Evolutionary conservation across 2,329 filamentous ascomycete species (phyloP).

Genomic region (Triangularia verruculosa): DNA sequence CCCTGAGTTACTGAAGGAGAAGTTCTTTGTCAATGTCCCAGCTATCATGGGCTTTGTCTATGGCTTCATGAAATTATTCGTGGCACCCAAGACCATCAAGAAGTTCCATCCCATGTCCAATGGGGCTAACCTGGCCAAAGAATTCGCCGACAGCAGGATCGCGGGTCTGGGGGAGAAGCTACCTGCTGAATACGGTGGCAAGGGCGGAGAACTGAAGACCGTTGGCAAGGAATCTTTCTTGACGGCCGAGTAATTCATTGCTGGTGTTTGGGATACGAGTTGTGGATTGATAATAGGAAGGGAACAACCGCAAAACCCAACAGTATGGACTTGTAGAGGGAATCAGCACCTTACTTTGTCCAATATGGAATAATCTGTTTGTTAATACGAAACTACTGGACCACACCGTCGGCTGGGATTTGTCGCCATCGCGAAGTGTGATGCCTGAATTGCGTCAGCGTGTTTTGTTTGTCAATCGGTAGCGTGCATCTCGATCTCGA

Average conservation of each 20-base stretch:
- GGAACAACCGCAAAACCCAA: no score
- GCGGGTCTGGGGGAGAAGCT: slow-evolving; percentile 59
- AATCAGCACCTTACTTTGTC: neutral
- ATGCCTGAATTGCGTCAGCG: neutral
- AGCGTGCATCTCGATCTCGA: neutral
- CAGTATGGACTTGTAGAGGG: neutral
- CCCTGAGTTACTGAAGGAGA: slow-evolving; percentile 82
- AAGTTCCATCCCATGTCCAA: slow-evolving; percentile 78
- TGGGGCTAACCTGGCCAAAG: slow-evolving; percentile 64
- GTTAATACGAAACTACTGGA: neutral
- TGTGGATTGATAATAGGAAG: neutral
- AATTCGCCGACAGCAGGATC: slow-evolving; percentile 53
- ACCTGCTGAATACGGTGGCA: slow-evolving; percentile 77
- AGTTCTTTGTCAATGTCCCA: slow-evolving; percentile 96
- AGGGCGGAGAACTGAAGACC: slow-evolving; percentile 42
- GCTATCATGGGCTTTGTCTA: slow-evolving; percentile 88
- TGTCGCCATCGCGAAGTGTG: neutral
- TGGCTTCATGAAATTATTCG: slow-evolving; percentile 69
- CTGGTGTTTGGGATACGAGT: neutral
- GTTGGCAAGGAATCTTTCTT: slow-evolving; percentile 29
- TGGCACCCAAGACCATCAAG: slow-evolving; percentile 69
- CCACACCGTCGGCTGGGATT: neutral
- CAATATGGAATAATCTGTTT: neutral
- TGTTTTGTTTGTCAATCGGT: neutral
- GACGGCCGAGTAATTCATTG: slow-evolving; percentile 10